These are phyloP conservation scores for Aphanomyces stellatus DNA, from an alignment of 352 stramenopile genomes.

Conservation along the genomic window DNA sequence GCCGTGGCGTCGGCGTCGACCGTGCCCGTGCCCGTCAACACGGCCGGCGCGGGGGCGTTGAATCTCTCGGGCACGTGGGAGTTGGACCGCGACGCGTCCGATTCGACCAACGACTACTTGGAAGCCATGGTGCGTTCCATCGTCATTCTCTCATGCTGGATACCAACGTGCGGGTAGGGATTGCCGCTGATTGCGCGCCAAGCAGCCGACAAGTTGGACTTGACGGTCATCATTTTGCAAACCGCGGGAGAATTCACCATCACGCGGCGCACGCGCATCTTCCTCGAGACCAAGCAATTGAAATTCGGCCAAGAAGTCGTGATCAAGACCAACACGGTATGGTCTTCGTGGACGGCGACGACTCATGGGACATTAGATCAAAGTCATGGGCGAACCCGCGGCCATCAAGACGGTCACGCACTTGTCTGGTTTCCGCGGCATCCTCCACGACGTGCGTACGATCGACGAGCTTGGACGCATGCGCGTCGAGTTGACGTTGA, in stretches of 20 bases:
- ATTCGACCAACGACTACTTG: constrained; percentile 86
- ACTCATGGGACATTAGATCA: constrained; percentile 32
- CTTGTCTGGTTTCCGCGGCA: constrained; percentile 64
- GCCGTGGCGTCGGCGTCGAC: constrained; percentile 14
- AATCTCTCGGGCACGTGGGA: constrained; percentile 80
- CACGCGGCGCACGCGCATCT: constrained; percentile 81
- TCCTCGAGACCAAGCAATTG: constrained; percentile 83
- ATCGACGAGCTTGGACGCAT: constrained; percentile 72
- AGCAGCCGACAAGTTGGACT: constrained; percentile 78
- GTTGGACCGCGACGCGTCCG: constrained; percentile 77
- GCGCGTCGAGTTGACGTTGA: constrained; percentile 70
- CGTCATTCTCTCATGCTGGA: neutral
- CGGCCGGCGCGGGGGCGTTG: constrained; percentile 47
- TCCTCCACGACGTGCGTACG: constrained; percentile 64
- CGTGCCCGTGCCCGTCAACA: constrained; percentile 19
- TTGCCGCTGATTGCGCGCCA: constrained; percentile 79
- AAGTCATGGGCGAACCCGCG: constrained; percentile 57
- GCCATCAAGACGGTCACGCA: constrained; percentile 75
- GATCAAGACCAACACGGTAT: constrained; percentile 67
- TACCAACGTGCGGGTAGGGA: constrained; percentile 25
- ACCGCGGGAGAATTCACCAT: constrained; percentile 78
- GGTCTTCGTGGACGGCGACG: neutral
- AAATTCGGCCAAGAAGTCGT: constrained; percentile 83
- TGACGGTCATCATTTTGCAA: constrained; percentile 86
- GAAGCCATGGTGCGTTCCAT: constrained; percentile 56